Evolutionary conservation across 805 yeast genomes (phyloP).

Genomic region (Ogataea salicorniae): DNA sequence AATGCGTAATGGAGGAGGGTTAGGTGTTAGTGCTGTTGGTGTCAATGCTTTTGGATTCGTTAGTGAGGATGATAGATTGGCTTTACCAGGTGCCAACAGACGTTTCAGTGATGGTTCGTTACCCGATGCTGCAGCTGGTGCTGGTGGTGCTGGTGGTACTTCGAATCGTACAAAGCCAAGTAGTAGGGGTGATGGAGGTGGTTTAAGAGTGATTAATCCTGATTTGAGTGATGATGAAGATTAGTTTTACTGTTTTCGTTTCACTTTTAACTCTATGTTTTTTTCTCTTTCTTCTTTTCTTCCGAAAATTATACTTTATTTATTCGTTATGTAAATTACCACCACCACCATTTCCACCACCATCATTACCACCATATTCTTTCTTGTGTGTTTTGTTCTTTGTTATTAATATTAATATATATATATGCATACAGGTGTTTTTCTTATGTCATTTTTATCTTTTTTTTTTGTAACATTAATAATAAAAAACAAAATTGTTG

Average conservation of each 20-base stretch:
- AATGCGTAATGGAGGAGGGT: not conserved
- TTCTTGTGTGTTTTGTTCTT: too few species aligned
- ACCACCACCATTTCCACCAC: too few species aligned
- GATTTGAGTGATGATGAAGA: slow-evolving; percentile 20
- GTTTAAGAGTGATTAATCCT: slow-evolving; percentile 31
- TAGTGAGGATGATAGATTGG: slow-evolving; percentile 20
- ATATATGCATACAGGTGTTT: too few species aligned
- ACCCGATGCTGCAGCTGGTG: slow-evolving; percentile 31
- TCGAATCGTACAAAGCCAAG: not conserved
- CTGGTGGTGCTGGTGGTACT: slow-evolving; percentile 3
- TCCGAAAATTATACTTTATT: too few species aligned
- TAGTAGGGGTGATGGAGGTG: slow-evolving; percentile 12
- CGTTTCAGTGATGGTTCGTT: slow-evolving; percentile 32
- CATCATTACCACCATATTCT: too few species aligned
- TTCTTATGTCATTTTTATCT: too few species aligned
- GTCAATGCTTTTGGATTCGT: slow-evolving; percentile 20
- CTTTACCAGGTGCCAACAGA: slow-evolving; percentile 23
- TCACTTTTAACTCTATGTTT: not conserved
- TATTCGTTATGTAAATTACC: too few species aligned
- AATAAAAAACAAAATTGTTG: too few species aligned
- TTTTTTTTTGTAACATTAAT: too few species aligned
- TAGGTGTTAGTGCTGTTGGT: slow-evolving; percentile 11
- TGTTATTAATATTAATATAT: too few species aligned
- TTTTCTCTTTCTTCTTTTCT: not conserved
- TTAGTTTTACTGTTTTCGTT: not conserved